These are phyloP conservation scores for Wickerhamiella occidentalis DNA, from an alignment of 805 yeast species.

Conservation along the genomic window DNA sequence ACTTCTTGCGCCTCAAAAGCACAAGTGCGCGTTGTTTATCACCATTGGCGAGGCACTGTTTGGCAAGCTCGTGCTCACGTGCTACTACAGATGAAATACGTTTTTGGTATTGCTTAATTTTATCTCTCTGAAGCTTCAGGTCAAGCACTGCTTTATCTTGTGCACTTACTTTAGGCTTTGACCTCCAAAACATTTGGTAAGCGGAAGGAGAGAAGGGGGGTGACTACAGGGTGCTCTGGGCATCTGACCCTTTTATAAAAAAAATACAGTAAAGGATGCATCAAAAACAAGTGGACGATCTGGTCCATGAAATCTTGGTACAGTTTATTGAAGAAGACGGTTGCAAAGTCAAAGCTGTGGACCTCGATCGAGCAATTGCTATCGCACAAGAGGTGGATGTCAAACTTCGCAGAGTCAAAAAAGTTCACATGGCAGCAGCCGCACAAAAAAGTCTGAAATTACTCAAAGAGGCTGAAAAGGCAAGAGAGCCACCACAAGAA, in stretches of 20 bases:
- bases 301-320: slow-evolving; percentile 23
- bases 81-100: slow-evolving; percentile 45
- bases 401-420: slow-evolving; percentile 57
- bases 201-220: neutral
- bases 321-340: slow-evolving; percentile 27
- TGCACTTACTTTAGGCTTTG: slow-evolving; percentile 45
- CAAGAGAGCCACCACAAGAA: slow-evolving; percentile 46
- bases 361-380: slow-evolving; percentile 18
- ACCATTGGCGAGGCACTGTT: slow-evolving; percentile 39
- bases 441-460: slow-evolving; percentile 47
- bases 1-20: slow-evolving; percentile 64
- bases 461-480: slow-evolving; percentile 30
- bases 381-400: slow-evolving; percentile 51
- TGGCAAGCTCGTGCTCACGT: slow-evolving; percentile 52
- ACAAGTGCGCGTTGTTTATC: slow-evolving; percentile 52
- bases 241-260: neutral
- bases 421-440: slow-evolving; percentile 47
- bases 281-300: slow-evolving; percentile 15
- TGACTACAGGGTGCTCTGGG: neutral
- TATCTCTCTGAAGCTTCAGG: slow-evolving; percentile 79
- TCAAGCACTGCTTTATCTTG: slow-evolving; percentile 82
- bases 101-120: slow-evolving; percentile 57
- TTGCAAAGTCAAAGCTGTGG: slow-evolving; percentile 26
- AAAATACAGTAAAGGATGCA: slow-evolving; percentile 1
- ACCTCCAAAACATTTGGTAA: slow-evolving; percentile 17